Base-by-base conservation (phyloP, 2,329 filamentous ascomycete species). In the Alternaria ventricosa region DNA sequence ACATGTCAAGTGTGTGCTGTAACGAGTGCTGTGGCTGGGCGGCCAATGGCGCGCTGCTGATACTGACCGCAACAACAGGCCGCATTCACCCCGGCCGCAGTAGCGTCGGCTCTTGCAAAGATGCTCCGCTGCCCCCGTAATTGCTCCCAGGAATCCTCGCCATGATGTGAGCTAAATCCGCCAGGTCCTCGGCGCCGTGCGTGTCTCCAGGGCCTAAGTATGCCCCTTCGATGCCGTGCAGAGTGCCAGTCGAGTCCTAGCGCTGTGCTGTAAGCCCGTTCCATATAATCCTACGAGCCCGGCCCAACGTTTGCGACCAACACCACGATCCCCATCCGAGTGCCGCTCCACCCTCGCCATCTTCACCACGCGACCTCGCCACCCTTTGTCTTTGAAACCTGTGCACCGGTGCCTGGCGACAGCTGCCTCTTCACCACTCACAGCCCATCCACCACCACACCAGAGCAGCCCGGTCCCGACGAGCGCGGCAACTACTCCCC, bases 351-450 rank as follows among this genome's bases (percentile, higher is more conserved):
- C 57, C 63, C 44, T 41, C 56, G 66, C 54, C 59, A 23, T 41
- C 60, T 9, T 15, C 61, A 60, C 65, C 68, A 70, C 71, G 67
- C 70, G 66, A 71, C 71, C 53, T 64, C 63, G 55, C 70, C 67
- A 67, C 68, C 57, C 60, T 51, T 63, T 56, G 49, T 44, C 54
- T 28, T 59, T 71, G 71, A 72, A 64, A 71, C 69, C 57, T 66
- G 64, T 67, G 61, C 59, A 69, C 61, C 68, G 36, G 65, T 65
- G 45, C 65, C 67, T 70, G 60, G 65, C 69, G 30, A 62, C 65
- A 57, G 47, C n/a, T 61, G 28, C 23, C 49, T 60, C 25, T 49
- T 70, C n/a, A 69, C 75, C 75, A 76, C 69, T 73, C 69, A 75
- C 69, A 70, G 65, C 69, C 22, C 11, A 60, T 10, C 60, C 6